Base-by-base conservation (phyloP, 345 rosid species). In the Moricandia arvensis region DNA sequence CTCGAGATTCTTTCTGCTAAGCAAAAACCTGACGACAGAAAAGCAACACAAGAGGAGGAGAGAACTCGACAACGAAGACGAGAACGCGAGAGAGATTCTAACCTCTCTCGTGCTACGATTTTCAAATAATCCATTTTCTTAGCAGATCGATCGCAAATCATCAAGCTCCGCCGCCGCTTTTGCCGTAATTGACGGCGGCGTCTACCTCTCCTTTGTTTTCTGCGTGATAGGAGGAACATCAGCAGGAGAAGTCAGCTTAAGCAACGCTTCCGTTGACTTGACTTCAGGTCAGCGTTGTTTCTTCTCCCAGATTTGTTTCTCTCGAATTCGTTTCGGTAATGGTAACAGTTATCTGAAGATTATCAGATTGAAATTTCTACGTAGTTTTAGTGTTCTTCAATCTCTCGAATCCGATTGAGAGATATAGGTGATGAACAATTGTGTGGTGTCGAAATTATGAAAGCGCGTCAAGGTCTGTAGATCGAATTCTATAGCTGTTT, bases 21-120 rank as follows among this genome's bases (percentile, higher is more conserved):
- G 81, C 76, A 63, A 66, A 78, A 59, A 72, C 57, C 69, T 66
- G 81, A 78, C 77, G 81, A 59, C 81, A 78, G 59, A 66, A 66
- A 72, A 72, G 73, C 73, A 24, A 71, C 61, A 58, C 66, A 61
- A 54, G 59, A 72, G 58, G 63, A 72, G 47, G 64, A 71, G 77
- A 72, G 58, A 65, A 66, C 51, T 72, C 72, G 29, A 71, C 75
- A 51, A 78, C 77, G 64, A 62, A 53, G 54, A 73, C 10, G 77
- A 51, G 17, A 54, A 18, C 16, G 55, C 21, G 26, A 62, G 9
- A 69, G 65, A 73, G 61, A 73, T 68, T 62, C 58, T 53, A 16
- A 26, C 35, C n/a, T 35, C 1, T 47, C 16, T 61, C 49, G 30
- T 72, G 37, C 77, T 51, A 41, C 53, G 7, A 5, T 10, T 78